A percentile compares a stretch with the other conserved stretches of the same genome.
Evolutionary conservation across 257 asterid species (phyloP).

Genomic region (Perilla frutescens): DNA sequence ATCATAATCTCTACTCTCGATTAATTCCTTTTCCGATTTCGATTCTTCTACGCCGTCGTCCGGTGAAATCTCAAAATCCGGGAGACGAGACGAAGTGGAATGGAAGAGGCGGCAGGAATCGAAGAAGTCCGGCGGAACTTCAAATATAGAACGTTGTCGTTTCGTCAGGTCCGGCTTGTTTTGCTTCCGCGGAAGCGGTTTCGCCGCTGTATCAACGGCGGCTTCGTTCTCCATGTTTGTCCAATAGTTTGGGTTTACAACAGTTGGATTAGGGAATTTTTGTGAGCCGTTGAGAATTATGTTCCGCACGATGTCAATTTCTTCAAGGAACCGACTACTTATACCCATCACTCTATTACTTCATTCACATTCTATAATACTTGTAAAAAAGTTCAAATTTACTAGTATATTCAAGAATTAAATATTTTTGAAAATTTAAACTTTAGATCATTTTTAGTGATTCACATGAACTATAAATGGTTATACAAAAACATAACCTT

Average conservation of each 20-base stretch:
- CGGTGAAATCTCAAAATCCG: constrained; percentile 34
- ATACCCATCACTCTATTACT: neutral
- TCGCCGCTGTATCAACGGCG: constrained; percentile 35
- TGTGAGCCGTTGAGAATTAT: neutral
- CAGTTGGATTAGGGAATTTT: neutral
- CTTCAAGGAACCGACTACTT: neutral
- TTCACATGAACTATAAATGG: too few relatives aligned
- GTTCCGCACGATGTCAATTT: neutral
- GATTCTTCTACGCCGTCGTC: constrained; percentile 41
- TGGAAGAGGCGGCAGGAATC: constrained; percentile 78
- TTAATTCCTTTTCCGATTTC: constrained; percentile 27
- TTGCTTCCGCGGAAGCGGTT: constrained; percentile 33
- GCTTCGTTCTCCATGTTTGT: constrained; percentile 39
- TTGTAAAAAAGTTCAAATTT: too few relatives aligned
- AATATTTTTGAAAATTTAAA: too few relatives aligned
- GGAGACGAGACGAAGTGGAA: constrained; percentile 54
- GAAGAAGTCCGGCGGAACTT: constrained; percentile 62
- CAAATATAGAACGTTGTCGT: constrained; percentile 71
- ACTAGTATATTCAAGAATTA: too few relatives aligned
- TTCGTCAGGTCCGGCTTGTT: constrained; percentile 47
- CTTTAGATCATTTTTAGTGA: too few relatives aligned
- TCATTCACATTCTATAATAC: too few relatives aligned
- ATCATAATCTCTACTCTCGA: neutral
- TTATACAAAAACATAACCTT: too few relatives aligned
- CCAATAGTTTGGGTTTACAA: neutral